phyloP scores from a whole-genome alignment of 768 basidiomycete genomes.

The Calocera cornea region DNA sequence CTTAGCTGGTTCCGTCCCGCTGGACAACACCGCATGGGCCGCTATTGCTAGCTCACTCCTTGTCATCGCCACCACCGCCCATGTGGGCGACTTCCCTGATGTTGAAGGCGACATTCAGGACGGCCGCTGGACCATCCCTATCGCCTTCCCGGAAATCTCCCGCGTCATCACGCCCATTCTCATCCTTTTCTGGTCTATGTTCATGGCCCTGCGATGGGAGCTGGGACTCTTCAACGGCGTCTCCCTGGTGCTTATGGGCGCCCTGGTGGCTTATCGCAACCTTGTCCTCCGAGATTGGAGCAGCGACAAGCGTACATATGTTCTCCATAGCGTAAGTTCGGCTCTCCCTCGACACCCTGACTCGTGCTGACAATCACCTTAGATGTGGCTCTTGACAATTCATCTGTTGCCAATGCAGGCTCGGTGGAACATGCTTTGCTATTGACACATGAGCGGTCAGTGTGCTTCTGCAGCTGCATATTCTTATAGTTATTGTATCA shows the following conservation, averaged over 20 bases:
- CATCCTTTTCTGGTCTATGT: slow-evolving; percentile 17
- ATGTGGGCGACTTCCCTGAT: slow-evolving; percentile 20
- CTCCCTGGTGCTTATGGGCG: slow-evolving; percentile 13
- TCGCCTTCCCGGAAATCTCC: slow-evolving; percentile 16
- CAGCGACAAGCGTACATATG: slow-evolving; percentile 16
- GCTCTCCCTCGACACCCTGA: not conserved
- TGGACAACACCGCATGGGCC: not conserved
- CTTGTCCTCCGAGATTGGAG: slow-evolving; percentile 14
- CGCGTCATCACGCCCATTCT: slow-evolving; percentile 16
- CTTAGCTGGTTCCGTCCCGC: not conserved
- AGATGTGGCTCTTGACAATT: not conserved
- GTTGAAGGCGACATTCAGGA: slow-evolving; percentile 17
- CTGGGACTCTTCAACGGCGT: slow-evolving; percentile 13
- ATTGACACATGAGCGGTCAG: not conserved
- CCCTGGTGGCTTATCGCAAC: slow-evolving; percentile 16
- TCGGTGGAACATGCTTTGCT: not conserved
- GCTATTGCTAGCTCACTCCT: slow-evolving; percentile 16
- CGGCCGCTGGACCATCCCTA: slow-evolving; percentile 18
- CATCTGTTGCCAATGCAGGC: not conserved
- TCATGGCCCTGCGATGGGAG: slow-evolving; percentile 16
- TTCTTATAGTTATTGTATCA: no score
- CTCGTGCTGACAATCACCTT: not conserved
- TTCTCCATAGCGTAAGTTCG: slow-evolving; percentile 18
- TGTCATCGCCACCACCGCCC: slow-evolving; percentile 19
- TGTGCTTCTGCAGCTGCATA: no score